Base-by-base conservation (phyloP, 495 filamentous ascomycete genomes). In the Hypoxylon subgilvum region DNA sequence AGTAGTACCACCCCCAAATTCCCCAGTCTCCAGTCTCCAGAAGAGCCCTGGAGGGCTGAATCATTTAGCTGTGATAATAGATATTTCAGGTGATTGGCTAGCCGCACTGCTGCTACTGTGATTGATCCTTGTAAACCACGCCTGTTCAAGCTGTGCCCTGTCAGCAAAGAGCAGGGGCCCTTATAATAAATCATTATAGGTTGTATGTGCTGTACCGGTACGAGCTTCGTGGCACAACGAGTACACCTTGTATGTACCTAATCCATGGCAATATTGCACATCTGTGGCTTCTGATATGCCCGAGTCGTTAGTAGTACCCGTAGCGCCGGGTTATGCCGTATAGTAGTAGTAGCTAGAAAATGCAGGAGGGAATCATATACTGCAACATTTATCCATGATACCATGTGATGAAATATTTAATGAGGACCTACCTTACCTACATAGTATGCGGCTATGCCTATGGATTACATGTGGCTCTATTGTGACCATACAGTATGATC, bases 21-120 rank as follows among this genome's bases (percentile, higher is more conserved):
- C 41, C 36, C 51, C 58, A 59, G n/a, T n/a, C n/a, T n/a, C n/a
- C n/a, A 50, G 56, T 34, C 16, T 49, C 40, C 43, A 44, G 41
- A 44, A 17, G 49, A 55, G 57, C 45, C 31, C 53, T 40, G 43
- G 53, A 63, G 60, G 53, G 60, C 60, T 63, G 60, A 58, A 58
- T 22, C 17, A 13, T 51, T 44, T 16, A 49, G 57, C 36, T 36
- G 31, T 19, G 16, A 52, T 48, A 23, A 32, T 6, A 31, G 32
- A 16, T 21, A 17, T 47, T 42, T 42, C 42, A 28, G 21, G 25
- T 49, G 60, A 63, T 63, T 63, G 59, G 59, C 59, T 51, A 52
- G 47, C 57, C 52, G 59, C 34, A 48, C 23, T 46, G 40, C 17
- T 47, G 47, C 45, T 53, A 52, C 52, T 51, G 52, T 49, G 36